Base-by-base conservation (phyloP, 768 basidiomycete species). In the Mrakia gelida region DNA sequence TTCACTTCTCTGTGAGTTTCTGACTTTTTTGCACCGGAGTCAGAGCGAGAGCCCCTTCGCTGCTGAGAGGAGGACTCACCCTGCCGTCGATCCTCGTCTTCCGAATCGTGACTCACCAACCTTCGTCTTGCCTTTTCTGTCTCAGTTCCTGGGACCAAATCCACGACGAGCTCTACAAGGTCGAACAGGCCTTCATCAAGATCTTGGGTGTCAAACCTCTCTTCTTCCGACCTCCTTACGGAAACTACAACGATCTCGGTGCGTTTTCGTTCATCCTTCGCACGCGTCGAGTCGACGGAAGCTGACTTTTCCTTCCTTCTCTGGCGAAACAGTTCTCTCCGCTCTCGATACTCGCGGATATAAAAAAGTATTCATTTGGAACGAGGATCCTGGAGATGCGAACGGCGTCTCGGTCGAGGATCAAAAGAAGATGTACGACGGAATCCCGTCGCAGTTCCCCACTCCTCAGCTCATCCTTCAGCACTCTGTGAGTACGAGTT, bases 211-310 rank as follows among this genome's bases (percentile, higher is more conserved):
- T 83, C 13, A 82, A 82, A 52, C 82, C 82, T 3, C 79, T 82
- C 10, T 83, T 80, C 75, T 84, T 84, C 81, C 80, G 84, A 62
- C 82, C 82, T 9, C 84, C 84, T 21, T 85, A 83, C 75, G 84
- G 84, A 1, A 77, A 70, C 52, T 76, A 76, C 72, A 85, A 85
- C 80, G 82, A 83, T 54, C 80, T 79, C n/a, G 49, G 49, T 52
- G 7, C 15, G 49, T 2, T 1, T 21, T 52, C 49, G 4, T 16
- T 10, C 11, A 8, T 38, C 38, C 3, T 45, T 45, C 11, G 11
- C 45, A 15, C 45, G 45, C 45, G 45, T 45, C 45, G 45, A 45
- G 38, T 38, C 38, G 3, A 10, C 45, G 45, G 11, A 45, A 11
- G 45, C 45, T 45, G 11, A 45, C 18, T 21, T 21, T 21, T 18